These are phyloP conservation scores for Lactifluus volemus DNA, from an alignment of 768 basidiomycete species.

Conservation along the genomic window DNA sequence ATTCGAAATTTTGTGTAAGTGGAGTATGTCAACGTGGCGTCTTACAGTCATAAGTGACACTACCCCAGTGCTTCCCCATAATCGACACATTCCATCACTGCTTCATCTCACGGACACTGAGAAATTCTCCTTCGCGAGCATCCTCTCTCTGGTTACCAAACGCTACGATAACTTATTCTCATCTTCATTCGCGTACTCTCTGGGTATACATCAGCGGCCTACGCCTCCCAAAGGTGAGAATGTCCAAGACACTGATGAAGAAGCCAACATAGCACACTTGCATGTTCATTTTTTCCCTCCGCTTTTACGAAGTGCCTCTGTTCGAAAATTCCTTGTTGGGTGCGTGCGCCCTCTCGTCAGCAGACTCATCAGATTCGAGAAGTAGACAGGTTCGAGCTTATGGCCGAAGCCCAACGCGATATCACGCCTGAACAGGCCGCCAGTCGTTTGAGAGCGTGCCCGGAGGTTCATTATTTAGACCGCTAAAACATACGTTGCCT, in stretches of 20 bases:
- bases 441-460: constrained; percentile 41
- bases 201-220: constrained; percentile 88
- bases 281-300: constrained; percentile 87
- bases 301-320: constrained; percentile 66
- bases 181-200: constrained; percentile 87
- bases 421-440: constrained; percentile 87
- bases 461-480: constrained; percentile 52
- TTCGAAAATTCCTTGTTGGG: constrained; percentile 88
- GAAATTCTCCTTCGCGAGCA: constrained; percentile 51
- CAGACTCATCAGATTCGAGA: neutral
- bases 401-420: constrained; percentile 86
- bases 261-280: constrained; percentile 57
- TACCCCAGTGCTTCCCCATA: constrained; percentile 57
- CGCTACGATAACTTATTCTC: constrained; percentile 73
- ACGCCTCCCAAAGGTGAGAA: constrained; percentile 30
- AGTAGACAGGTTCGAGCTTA: constrained; percentile 67
- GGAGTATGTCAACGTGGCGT: neutral
- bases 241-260: constrained; percentile 16
- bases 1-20: constrained; percentile 68
- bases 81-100: constrained; percentile 68
- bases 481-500: neutral
- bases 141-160: constrained; percentile 52
- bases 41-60: neutral
- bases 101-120: constrained; percentile 52
- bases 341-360: constrained; percentile 28